Evolutionary conservation across 2,329 filamentous ascomycete species (phyloP), one percentile per base, ranked within the genome.

Genomic region (Capronia coronata): DNA sequence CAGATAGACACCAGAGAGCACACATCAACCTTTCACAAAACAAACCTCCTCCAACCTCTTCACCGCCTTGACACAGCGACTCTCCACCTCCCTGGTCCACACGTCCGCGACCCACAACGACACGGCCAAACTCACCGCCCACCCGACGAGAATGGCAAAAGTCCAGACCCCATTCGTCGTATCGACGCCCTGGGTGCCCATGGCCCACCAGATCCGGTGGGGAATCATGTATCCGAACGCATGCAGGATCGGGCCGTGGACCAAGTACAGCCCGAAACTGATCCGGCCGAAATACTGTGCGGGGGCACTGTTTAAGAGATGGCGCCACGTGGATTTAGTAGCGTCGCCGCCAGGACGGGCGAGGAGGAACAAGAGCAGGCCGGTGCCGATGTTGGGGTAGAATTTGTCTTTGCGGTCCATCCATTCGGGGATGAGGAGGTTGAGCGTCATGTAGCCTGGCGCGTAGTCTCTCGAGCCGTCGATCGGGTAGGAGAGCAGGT

Each of bases 101-200:
- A 83, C 49, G 62, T 83, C 79, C 1, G 75, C 75, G 3, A 71
- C 68, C 72, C 77, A 82, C 4, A 82, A 67, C 0, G 75, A 63
- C 22, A 70, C 47, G 5, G 65, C 60, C 10, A 72, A 57, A 49
- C 67, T 71, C 43, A 71, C 65, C 11, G 60, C 37, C 68, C 69
- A 72, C 14, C 68, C 69, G 22, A 71, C 60, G 2, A 68, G 43
- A 40, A 70, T 66, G 0, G 67, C 69, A 14, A 65, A 48, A 18
- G 64, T 66, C 55, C 69, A 71, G 44, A 66, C 63, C 21, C 65
- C 61, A 42, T 70, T 51, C 10, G 37, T 47, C 16, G 55, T 53
- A 4, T 58, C 48, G 16, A 41, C 53, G 1, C 64, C 67, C 44
- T 68, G 62, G 47, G 66, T 68, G 51, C 69, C 70, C 2, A 65